phyloP scores from a whole-genome alignment of 768 basidiomycete genomes.

The Termitomyces sp. region DNA sequence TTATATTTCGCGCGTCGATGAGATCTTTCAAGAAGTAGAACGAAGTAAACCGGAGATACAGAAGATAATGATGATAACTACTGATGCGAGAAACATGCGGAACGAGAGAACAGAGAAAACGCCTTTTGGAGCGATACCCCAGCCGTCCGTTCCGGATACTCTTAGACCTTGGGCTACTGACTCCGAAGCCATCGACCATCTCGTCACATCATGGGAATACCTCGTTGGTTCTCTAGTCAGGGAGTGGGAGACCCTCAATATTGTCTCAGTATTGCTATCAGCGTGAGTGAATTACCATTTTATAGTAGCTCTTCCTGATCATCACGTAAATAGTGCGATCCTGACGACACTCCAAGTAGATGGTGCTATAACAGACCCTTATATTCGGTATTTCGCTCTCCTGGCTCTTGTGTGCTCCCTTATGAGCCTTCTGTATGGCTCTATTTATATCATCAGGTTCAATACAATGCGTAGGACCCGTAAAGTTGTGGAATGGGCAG shows the following conservation, averaged over 20 bases:
- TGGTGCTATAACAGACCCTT: slow-evolving; percentile 38
- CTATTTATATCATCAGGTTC: slow-evolving; percentile 55
- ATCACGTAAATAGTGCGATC: slow-evolving; percentile 11
- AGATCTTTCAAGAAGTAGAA: slow-evolving; percentile 61
- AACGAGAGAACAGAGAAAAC: too few relatives aligned
- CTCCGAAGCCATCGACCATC: slow-evolving; percentile 29
- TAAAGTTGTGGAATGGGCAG: slow-evolving; percentile 55
- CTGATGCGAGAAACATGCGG: too few relatives aligned
- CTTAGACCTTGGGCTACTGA: background rate
- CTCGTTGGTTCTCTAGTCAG: slow-evolving; percentile 17
- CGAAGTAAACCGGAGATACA: slow-evolving; percentile 50
- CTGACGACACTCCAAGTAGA: slow-evolving; percentile 18
- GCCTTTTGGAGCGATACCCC: too few relatives aligned
- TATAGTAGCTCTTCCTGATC: too few relatives aligned
- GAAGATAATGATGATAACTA: slow-evolving; percentile 35
- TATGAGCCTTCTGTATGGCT: slow-evolving; percentile 55
- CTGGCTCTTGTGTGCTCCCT: slow-evolving; percentile 50
- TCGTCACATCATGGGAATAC: slow-evolving; percentile 27
- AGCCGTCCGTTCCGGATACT: background rate
- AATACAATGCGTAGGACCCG: slow-evolving; percentile 54
- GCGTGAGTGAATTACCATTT: slow-evolving; percentile 12
- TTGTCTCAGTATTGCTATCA: slow-evolving; percentile 16
- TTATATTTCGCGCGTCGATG: slow-evolving; percentile 62
- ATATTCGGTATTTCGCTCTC: slow-evolving; percentile 45
- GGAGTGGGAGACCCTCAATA: slow-evolving; percentile 20